Base-by-base conservation (phyloP, 2,329 filamentous ascomycete genomes). In the Amesomyces nigricolor region DNA sequence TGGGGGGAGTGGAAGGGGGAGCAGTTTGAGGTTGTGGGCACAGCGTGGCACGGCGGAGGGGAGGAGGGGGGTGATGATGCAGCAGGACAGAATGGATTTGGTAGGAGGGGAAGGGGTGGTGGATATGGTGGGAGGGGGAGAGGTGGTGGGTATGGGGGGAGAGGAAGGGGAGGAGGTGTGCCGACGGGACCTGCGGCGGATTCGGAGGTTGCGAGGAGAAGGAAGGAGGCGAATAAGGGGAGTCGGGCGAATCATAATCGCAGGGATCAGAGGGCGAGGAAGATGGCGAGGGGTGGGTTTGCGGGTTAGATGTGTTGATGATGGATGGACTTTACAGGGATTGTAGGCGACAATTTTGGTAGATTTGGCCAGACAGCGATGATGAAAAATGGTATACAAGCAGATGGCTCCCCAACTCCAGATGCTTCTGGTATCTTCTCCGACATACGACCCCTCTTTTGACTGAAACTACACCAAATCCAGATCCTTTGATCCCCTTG, bases 171-270 rank as follows among this genome's bases (percentile, higher is more conserved):
- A 51, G 79, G 80, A 3, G 84, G 78, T 63, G 84, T 86, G 8
- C 80, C 83, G 2, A 85, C 87, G 0, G 76, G 84, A 1, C 75
- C 81, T 6, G 86, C 89, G n/a, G 82, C 83, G 63, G 80, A 79
- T n/a, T 91, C 87, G 0, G 83, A 90, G 62, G 73, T 76, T 52
- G 86, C 88, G 9, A 79, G 90, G 62, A 79, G 85, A 64, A 79
- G 81, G 59, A 96, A 96, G 68, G 91, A 95, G 67, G 84, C 87
- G 26, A 88, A 85, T 63, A 96, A 96, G 70, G 79, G 85, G 2
- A 88, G 87, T 19, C 78, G 87, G 58, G 91, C 89, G 32, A 96
- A 96, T 67, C 91, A 96, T 68, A 94, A 90, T 69, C 82, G 91
- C 26, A 80, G 90, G 48, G 88, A 95, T 66, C 79, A 79, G 57